Conservation (phyloP, 2,329 filamentous ascomycete species). For the Apiospora hydei region DNA sequence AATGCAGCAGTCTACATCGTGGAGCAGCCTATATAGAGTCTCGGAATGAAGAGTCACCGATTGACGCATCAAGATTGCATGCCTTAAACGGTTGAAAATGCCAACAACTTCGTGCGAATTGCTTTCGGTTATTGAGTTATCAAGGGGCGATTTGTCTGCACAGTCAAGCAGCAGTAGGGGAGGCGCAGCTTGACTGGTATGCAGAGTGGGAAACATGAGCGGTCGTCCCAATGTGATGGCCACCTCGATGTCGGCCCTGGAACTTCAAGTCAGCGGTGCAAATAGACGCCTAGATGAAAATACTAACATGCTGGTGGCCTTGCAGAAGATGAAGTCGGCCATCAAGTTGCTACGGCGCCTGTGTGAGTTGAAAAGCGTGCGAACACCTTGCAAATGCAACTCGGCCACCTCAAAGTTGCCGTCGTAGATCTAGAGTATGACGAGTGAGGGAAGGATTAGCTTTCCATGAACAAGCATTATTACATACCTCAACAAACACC, state of each 20-base stretch:
- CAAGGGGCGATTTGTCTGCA: not conserved
- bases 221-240: not conserved
- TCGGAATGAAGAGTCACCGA: not conserved
- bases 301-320: constrained; percentile 6
- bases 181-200: not conserved
- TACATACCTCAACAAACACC: constrained; percentile 26
- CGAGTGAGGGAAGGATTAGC: not conserved
- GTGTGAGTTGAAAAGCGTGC: constrained; percentile 4
- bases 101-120: not conserved
- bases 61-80: not conserved
- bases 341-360: not conserved
- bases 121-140: not conserved
- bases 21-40: constrained; percentile 4
- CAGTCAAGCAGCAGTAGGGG: not conserved
- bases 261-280: not conserved
- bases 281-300: not conserved
- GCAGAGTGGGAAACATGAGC: constrained; percentile 11
- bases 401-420: constrained; percentile 23
- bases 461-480: too few species aligned
- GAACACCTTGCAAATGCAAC: constrained; percentile 17
- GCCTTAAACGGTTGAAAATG: not conserved
- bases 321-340: constrained; percentile 22
- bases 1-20: constrained; percentile 24
- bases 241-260: constrained; percentile 21
- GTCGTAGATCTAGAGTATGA: constrained; percentile 20